Base-by-base conservation (phyloP, 2,329 filamentous ascomycete species). In the Sclerotiophoma versabilis region DNA sequence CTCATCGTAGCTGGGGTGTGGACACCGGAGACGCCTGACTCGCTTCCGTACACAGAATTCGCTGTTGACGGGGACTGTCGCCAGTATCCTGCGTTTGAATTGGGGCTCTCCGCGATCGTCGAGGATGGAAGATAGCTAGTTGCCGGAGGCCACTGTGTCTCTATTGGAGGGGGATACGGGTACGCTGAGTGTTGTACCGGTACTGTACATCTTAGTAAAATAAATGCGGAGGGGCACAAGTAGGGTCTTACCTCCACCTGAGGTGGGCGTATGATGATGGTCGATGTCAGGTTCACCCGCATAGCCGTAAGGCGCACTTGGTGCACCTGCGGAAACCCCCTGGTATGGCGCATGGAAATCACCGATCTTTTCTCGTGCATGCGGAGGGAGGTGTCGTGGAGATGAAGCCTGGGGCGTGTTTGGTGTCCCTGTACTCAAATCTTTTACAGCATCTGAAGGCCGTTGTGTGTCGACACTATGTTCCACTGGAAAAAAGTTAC, bases 401-500 rank as follows among this genome's bases (percentile, higher is more conserved):
- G 82, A 81, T 3, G 82, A 81, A 7, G 81, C 75, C 9, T 76
- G 76, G 10, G 82, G 81, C 11, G 77, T 76, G 23, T 80, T 77
- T 9, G 77, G 70, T 15, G 73, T 71, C 20, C 65, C 74, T 4
- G 76, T 75, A 20, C 69, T 73, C 3, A 73, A 70, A 36, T 83
- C 81, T 49, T 80, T 81, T 9, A 77, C 76, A 27, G 60, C 54
- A 23, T 77, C 76, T 44, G 38, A 79, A 77, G 33, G 77, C 68
- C 79, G 79, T 64, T 79, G 80, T 52, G 80, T 78, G 32, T 80
- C 71, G 9, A 82, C 81, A 22, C 84, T 85, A 71, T 92, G 90
- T 61, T 96, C 92, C 19, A 97, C 93, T 0, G 93, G 91, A 65
- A 88, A 90, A 76, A 96, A 98, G 71, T 89, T 91, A 76, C 93